Conservation (phyloP, 1,139 yeast species). For the Pichia sp. region DNA sequence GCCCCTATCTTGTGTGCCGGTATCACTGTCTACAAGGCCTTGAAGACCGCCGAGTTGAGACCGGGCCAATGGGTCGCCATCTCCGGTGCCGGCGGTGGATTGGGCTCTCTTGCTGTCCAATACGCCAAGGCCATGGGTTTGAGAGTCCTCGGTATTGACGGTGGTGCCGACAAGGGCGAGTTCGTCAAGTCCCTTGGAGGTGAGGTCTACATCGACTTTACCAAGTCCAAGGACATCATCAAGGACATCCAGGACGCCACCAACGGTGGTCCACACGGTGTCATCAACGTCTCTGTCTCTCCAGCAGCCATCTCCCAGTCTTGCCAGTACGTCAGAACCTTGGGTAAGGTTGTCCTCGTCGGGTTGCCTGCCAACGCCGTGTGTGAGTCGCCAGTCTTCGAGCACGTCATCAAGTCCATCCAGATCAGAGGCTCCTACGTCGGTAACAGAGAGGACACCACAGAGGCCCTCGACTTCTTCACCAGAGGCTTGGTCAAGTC, state of each 20-base stretch:
- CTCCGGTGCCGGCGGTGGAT: slow-evolving; percentile 78
- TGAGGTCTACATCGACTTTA: slow-evolving; percentile 64
- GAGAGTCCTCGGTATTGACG: slow-evolving; percentile 72
- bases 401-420: slow-evolving; percentile 61
- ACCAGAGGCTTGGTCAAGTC: slow-evolving; percentile 64
- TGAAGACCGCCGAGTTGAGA: slow-evolving; percentile 56
- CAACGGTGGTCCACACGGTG: slow-evolving; percentile 74
- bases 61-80: slow-evolving; percentile 78
- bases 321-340: slow-evolving; percentile 58
- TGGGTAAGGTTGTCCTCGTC: slow-evolving; percentile 69
- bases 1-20: slow-evolving; percentile 81
- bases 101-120: slow-evolving; percentile 71
- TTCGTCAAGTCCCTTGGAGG: slow-evolving; percentile 59
- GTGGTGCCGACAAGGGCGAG: slow-evolving; percentile 63
- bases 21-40: slow-evolving; percentile 74
- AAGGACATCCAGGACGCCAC: slow-evolving; percentile 54
- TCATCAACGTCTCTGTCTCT: slow-evolving; percentile 68
- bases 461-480: slow-evolving; percentile 74
- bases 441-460: slow-evolving; percentile 76
- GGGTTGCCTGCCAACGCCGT: slow-evolving; percentile 74
- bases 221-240: slow-evolving; percentile 52
- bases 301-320: slow-evolving; percentile 65
- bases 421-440: slow-evolving; percentile 70
- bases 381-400: slow-evolving; percentile 60
- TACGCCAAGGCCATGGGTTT: slow-evolving; percentile 74